phyloP scores from a whole-genome alignment of 139 green algal species.

The Picochlorum sp. region DNA sequence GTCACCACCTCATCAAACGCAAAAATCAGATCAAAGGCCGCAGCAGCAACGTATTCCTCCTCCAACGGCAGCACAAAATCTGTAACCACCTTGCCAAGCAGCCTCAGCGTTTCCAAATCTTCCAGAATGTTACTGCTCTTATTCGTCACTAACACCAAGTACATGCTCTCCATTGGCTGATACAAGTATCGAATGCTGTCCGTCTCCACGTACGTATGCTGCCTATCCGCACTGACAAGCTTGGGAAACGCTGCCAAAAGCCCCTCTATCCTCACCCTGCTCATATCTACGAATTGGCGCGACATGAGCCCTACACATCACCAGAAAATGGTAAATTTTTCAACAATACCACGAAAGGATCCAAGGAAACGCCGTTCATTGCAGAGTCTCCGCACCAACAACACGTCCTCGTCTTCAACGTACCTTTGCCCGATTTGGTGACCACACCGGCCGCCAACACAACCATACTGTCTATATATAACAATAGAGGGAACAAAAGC shows the following conservation, averaged over 20 bases:
- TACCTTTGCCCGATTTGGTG: conserved; percentile 87
- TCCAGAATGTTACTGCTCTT: conserved; percentile 98
- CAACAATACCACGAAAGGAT: neutral
- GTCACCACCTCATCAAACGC: conserved; percentile 98
- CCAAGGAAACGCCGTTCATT: neutral
- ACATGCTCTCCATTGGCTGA: conserved; percentile 95
- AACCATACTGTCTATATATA: conserved; percentile 56
- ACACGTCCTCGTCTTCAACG: neutral
- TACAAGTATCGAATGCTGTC: conserved; percentile 99
- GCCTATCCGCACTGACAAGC: conserved; percentile 87
- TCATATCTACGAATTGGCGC: conserved; percentile 90
- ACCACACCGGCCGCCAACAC: conserved; percentile 84
- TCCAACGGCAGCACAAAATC: conserved; percentile 68
- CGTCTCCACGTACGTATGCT: conserved; percentile 99
- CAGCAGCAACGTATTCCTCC: conserved; percentile 70
- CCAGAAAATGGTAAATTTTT: neutral
- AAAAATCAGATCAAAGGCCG: conserved; percentile 97
- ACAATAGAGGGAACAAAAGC: too few relatives aligned
- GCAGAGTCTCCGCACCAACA: neutral
- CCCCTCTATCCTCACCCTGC: conserved; percentile 93
- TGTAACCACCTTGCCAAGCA: conserved; percentile 92
- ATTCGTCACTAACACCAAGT: conserved; percentile 97
- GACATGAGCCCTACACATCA: conserved; percentile 83
- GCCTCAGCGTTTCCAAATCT: conserved; percentile 93
- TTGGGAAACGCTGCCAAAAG: conserved; percentile 98